phyloP scores from a whole-genome alignment of 768 basidiomycete species.

The Agaricus bisporus region DNA sequence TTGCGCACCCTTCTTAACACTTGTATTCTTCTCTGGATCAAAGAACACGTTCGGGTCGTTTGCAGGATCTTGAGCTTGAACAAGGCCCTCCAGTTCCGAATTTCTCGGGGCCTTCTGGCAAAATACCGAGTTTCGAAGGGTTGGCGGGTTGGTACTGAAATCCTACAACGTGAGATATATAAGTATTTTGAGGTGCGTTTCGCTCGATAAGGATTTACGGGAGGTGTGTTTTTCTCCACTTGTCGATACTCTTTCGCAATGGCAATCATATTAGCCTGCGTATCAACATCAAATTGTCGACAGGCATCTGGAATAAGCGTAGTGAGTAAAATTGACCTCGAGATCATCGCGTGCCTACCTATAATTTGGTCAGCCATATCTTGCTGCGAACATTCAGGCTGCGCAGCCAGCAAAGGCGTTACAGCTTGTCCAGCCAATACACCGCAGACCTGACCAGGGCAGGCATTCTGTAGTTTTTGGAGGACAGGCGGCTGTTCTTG shows the following conservation, averaged over 20 bases:
- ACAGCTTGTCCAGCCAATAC: conserved; percentile 42
- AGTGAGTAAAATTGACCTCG: background rate
- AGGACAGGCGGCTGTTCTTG: conserved; percentile 45
- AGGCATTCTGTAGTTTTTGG: conserved; percentile 37
- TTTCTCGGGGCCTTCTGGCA: conserved; percentile 50
- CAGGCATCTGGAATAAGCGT: conserved; percentile 33
- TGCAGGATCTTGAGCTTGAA: conserved; percentile 47
- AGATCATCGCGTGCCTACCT: conserved; percentile 22
- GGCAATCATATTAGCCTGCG: conserved; percentile 44
- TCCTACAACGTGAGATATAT: conserved; percentile 27
- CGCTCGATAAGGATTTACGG: conserved; percentile 24
- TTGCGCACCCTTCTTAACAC: conserved; percentile 42
- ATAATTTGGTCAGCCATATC: conserved; percentile 54
- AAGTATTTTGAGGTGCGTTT: background rate
- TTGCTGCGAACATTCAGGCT: conserved; percentile 50
- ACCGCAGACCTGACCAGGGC: conserved; percentile 43
- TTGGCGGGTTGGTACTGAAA: conserved; percentile 45
- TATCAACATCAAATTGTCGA: conserved; percentile 44
- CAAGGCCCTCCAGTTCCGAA: conserved; percentile 39
- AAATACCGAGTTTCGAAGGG: conserved; percentile 48
- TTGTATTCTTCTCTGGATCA: conserved; percentile 31
- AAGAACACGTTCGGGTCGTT: conserved; percentile 49
- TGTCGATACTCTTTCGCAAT: conserved; percentile 49
- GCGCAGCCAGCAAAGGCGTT: conserved; percentile 44
- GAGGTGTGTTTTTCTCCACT: conserved; percentile 55